These are phyloP conservation scores for Tetrapisispora pingtungensis DNA, from an alignment of 805 yeast species.

Conservation along the genomic window DNA sequence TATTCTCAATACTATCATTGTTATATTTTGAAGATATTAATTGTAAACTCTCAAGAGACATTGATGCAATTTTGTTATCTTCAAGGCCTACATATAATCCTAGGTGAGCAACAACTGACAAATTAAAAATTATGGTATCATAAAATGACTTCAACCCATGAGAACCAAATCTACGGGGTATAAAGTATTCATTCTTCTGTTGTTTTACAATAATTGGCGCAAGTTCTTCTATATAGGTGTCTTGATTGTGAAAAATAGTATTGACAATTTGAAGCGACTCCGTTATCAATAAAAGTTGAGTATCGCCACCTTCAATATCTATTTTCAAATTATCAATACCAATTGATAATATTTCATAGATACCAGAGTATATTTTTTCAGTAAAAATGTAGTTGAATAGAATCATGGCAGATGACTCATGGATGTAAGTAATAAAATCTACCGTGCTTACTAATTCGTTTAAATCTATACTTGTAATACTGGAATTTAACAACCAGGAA, in stretches of 20 bases:
- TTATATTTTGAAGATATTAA: constrained; percentile 34
- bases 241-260: constrained; percentile 43
- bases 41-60: constrained; percentile 44
- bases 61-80: constrained; percentile 40
- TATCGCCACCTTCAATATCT: constrained; percentile 20
- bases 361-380: constrained; percentile 42
- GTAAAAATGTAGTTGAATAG: constrained; percentile 53
- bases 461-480: constrained; percentile 41
- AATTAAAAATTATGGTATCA: constrained; percentile 60
- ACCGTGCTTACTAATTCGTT: constrained; percentile 38
- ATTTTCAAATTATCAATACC: constrained; percentile 47
- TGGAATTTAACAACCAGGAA: constrained; percentile 40
- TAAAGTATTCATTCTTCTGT: constrained; percentile 14
- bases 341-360: constrained; percentile 46
- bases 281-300: constrained; percentile 26
- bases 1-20: constrained; percentile 33
- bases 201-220: constrained; percentile 28
- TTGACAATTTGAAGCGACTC: constrained; percentile 40
- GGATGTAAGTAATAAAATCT: constrained; percentile 42
- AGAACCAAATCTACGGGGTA: constrained; percentile 36
- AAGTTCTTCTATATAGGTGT: constrained; percentile 41
- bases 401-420: constrained; percentile 61
- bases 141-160: constrained; percentile 55
- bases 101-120: constrained; percentile 64
- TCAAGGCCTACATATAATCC: constrained; percentile 63